Evolutionary conservation across 352 stramenopile species (phyloP).

Genomic region (Globisporangium alternatum): DNA sequence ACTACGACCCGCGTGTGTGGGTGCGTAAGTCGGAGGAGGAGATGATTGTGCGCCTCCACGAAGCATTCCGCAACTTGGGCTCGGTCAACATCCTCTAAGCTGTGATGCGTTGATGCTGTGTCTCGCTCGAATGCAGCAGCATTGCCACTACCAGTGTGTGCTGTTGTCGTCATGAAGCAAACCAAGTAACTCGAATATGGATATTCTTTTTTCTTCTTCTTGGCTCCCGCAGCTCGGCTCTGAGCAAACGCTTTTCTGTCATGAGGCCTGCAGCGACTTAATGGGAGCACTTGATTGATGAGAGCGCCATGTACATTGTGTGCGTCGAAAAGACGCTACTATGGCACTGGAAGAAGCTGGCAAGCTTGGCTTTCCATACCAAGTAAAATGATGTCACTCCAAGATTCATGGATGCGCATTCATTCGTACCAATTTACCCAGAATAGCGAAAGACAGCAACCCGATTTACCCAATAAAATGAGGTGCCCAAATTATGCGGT

Average conservation of each 20-base stretch:
- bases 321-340: too few species aligned
- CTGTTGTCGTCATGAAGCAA: constrained; percentile 13
- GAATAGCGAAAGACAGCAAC: too few species aligned
- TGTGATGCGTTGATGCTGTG: background rate
- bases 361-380: too few species aligned
- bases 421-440: too few species aligned
- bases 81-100: constrained; percentile 67
- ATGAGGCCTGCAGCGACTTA: too few species aligned
- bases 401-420: too few species aligned
- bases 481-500: too few species aligned
- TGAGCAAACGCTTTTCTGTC: background rate
- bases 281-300: too few species aligned
- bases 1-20: constrained; percentile 98
- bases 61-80: constrained; percentile 92
- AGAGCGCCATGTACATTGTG: too few species aligned
- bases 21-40: constrained; percentile 95
- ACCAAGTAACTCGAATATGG: constrained; percentile 15
- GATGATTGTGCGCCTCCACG: constrained; percentile 91
- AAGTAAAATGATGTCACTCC: too few species aligned
- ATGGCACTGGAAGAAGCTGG: too few species aligned
- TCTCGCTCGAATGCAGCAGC: background rate
- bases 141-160: background rate
- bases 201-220: constrained; percentile 5
- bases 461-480: too few species aligned
- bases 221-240: background rate